These are phyloP conservation scores for Lithohypha guttulata DNA, from an alignment of 2,329 filamentous ascomycete species.

Conservation along the genomic window DNA sequence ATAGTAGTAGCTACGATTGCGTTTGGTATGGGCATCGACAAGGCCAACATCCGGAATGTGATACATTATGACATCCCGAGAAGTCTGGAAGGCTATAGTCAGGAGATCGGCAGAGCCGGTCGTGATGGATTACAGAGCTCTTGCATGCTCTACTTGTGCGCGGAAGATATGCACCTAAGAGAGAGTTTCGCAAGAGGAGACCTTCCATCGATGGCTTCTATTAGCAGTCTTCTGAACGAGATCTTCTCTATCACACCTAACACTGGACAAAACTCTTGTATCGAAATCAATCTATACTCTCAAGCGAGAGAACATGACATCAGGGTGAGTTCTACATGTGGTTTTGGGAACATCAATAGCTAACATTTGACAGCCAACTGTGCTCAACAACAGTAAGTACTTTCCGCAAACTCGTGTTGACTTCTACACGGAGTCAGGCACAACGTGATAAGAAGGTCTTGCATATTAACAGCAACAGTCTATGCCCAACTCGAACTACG, in stretches of 20 bases:
- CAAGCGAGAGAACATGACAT: not conserved
- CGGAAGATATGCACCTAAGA: conserved; percentile 46
- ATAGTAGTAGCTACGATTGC: conserved; percentile 89
- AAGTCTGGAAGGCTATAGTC: conserved; percentile 89
- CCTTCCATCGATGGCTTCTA: conserved; percentile 42
- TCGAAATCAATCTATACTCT: conserved; percentile 44
- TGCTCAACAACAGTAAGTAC: conserved; percentile 42
- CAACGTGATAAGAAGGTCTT: too few species aligned
- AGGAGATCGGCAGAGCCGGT: conserved; percentile 83
- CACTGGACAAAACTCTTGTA: conserved; percentile 36
- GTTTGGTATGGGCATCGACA: conserved; percentile 96
- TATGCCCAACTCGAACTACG: conserved; percentile 52
- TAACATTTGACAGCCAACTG: conserved; percentile 24
- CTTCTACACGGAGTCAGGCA: too few species aligned
- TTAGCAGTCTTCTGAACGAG: conserved; percentile 40
- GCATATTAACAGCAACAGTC: too few species aligned
- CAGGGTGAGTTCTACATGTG: too few species aligned
- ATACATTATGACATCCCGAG: conserved; percentile 88
- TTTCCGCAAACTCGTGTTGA: too few species aligned
- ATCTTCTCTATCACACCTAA: too few species aligned
- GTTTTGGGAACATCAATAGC: conserved; percentile 25
- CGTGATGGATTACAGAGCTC: not conserved
- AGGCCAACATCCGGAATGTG: conserved; percentile 84
- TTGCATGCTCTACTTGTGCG: conserved; percentile 45
- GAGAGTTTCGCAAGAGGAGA: conserved; percentile 52